These are phyloP conservation scores for Mycena filopes DNA, from an alignment of 768 basidiomycete genomes.

Conservation along the genomic window DNA sequence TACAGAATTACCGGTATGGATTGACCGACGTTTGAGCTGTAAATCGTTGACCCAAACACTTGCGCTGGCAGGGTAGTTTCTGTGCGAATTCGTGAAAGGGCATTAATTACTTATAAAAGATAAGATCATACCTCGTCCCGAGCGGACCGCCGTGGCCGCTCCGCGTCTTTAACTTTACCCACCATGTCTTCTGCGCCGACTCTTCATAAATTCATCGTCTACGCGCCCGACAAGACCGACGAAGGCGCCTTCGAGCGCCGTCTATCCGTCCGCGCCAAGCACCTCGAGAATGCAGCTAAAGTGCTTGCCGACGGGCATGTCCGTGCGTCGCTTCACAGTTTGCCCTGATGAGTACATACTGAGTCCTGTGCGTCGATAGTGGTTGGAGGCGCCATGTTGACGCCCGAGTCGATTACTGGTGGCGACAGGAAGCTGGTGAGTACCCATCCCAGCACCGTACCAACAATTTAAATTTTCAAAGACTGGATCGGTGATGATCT, in stretches of 20 bases:
- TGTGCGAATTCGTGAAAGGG: too few relatives aligned
- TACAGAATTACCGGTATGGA: too few relatives aligned
- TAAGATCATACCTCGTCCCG: too few relatives aligned
- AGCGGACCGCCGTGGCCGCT: too few relatives aligned
- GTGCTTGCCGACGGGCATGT: constrained; percentile 56
- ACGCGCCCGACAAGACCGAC: constrained; percentile 74
- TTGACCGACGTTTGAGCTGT: too few relatives aligned
- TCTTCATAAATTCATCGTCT: constrained; percentile 61
- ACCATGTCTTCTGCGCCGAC: constrained; percentile 26
- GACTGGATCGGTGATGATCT: constrained; percentile 62
- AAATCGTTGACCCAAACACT: too few relatives aligned
- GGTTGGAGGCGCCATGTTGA: constrained; percentile 67
- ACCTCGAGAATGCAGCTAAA: constrained; percentile 58
- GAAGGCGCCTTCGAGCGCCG: constrained; percentile 66
- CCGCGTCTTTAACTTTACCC: neutral
- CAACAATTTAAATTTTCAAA: constrained; percentile 38
- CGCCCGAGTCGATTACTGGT: constrained; percentile 64
- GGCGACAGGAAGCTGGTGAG: constrained; percentile 70
- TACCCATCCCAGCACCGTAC: constrained; percentile 53
- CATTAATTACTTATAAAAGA: too few relatives aligned
- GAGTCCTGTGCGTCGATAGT: constrained; percentile 45
- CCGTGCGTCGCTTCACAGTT: constrained; percentile 54
- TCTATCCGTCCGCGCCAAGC: constrained; percentile 62
- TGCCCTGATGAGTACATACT: neutral
- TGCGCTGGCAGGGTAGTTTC: too few relatives aligned